These are phyloP conservation scores for Agrocybe pediades DNA, from an alignment of 768 basidiomycete genomes.

Conservation along the genomic window DNA sequence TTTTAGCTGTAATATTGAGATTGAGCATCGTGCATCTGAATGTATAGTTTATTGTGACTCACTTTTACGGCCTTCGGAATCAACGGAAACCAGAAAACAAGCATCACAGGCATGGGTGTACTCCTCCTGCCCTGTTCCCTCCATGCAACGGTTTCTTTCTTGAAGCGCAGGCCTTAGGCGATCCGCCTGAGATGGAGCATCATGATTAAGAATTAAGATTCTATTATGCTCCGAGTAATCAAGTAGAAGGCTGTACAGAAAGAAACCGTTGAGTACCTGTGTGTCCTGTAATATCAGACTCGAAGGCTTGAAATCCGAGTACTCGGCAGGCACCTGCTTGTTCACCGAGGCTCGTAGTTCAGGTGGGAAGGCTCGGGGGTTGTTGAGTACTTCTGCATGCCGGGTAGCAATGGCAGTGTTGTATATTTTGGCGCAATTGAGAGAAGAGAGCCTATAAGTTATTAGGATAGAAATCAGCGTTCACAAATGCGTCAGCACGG, in stretches of 20 bases:
- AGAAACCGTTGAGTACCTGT: constrained; percentile 23
- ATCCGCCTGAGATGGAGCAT: background rate
- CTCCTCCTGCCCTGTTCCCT: background rate
- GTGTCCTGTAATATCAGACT: constrained; percentile 8
- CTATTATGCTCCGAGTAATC: constrained; percentile 15
- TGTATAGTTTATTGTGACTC: too few species aligned
- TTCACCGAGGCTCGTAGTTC: background rate
- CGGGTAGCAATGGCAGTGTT: constrained; percentile 1
- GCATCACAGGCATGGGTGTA: background rate
- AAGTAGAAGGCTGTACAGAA: constrained; percentile 21
- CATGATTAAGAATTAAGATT: constrained; percentile 14
- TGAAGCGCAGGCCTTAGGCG: constrained; percentile 2
- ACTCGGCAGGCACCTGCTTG: background rate
- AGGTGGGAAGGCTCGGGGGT: background rate
- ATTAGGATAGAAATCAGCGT: too few species aligned
- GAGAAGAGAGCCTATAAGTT: constrained; percentile 8
- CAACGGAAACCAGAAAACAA: background rate
- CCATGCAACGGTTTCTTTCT: background rate
- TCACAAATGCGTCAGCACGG: too few species aligned
- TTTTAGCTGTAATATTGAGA: constrained; percentile 9
- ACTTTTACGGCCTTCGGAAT: background rate
- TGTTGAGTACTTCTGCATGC: constrained; percentile 5
- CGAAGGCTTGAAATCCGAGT: background rate
- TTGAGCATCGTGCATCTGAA: background rate
- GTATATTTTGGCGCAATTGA: constrained; percentile 12